Evolutionary conservation across 1,284 basidiomycete species (phyloP).

Genomic region (Porodaedalea pini): DNA sequence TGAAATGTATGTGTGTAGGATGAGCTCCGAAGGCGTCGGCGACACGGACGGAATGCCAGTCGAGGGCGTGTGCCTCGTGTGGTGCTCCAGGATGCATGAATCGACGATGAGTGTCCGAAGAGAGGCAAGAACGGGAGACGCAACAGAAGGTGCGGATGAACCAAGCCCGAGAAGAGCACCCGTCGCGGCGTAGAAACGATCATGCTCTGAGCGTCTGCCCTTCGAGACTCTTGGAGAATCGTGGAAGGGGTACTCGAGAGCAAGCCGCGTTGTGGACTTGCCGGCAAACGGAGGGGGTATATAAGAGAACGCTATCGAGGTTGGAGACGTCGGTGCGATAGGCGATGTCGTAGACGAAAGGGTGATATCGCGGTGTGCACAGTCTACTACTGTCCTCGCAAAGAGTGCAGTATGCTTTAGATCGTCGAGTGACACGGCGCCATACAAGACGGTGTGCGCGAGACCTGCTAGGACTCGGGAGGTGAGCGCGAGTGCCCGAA

Average conservation of each 20-base stretch:
- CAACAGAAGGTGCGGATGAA: neutral
- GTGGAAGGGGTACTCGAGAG: slow-evolving; percentile 2
- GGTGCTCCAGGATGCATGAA: slow-evolving; percentile 2
- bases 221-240: neutral
- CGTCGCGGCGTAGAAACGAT: slow-evolving; percentile 9
- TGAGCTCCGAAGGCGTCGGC: slow-evolving; percentile 13
- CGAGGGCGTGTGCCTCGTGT: neutral
- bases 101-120: slow-evolving; percentile 16
- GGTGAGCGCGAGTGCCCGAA: slow-evolving; percentile 13
- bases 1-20: slow-evolving; percentile 10
- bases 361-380: slow-evolving; percentile 8
- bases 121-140: slow-evolving; percentile 5
- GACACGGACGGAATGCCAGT: neutral
- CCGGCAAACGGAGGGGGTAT: neutral
- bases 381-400: slow-evolving; percentile 3
- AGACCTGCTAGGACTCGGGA: slow-evolving; percentile 7
- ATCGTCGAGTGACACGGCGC: neutral
- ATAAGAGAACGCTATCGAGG: neutral
- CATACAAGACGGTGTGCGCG: slow-evolving; percentile 13
- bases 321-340: neutral
- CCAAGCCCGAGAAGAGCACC: slow-evolving; percentile 12
- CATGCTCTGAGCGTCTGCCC: neutral
- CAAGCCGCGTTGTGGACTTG: slow-evolving; percentile 13
- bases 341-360: neutral
- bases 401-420: slow-evolving; percentile 1